Percentiles rank a stretch among this genome's conserved stretches.
Conservation (phyloP, 179 eudicot species). For the Corrigiola litoralis region DNA sequence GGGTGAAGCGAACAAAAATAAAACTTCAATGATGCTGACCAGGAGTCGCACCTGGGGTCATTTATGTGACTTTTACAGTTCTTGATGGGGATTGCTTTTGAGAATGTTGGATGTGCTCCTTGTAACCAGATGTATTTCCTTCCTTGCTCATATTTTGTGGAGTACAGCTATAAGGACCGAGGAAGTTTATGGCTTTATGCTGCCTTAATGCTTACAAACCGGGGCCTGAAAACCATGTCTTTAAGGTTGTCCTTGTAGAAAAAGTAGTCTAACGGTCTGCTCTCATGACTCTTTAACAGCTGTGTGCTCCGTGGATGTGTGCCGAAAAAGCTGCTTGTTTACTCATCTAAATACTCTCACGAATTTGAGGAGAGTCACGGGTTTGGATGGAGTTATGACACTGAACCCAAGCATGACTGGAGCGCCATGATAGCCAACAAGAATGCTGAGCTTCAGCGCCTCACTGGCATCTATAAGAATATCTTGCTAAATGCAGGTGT, state of each 20-base stretch:
- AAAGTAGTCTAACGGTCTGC: constrained; percentile 1
- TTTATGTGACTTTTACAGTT: background rate
- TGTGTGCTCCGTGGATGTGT: constrained; percentile 98
- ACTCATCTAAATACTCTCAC: constrained; percentile 82
- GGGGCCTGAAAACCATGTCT: background rate
- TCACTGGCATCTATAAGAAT: constrained; percentile 85
- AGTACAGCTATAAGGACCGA: background rate
- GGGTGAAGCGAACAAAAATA: background rate
- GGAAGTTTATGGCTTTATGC: background rate
- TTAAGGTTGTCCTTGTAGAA: background rate
- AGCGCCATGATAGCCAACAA: constrained; percentile 91
- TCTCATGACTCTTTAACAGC: constrained; percentile 32
- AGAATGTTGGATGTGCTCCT: background rate
- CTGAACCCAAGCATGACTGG: constrained; percentile 96
- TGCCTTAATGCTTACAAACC: background rate
- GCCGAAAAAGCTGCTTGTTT: constrained; percentile 91
- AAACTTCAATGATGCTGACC: background rate
- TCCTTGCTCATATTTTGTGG: constrained; percentile 1
- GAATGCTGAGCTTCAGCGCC: constrained; percentile 93
- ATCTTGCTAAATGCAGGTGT: constrained; percentile 75
- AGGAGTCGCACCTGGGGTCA: background rate
- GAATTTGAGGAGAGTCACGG: constrained; percentile 93
- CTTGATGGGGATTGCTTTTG: background rate
- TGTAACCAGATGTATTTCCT: background rate
- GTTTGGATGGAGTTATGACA: constrained; percentile 90